Evolutionary conservation across 2,329 filamentous ascomycete genomes (phyloP), one percentile per base, ranked within the genome.

Genomic region (Lachnellula hyalina): DNA sequence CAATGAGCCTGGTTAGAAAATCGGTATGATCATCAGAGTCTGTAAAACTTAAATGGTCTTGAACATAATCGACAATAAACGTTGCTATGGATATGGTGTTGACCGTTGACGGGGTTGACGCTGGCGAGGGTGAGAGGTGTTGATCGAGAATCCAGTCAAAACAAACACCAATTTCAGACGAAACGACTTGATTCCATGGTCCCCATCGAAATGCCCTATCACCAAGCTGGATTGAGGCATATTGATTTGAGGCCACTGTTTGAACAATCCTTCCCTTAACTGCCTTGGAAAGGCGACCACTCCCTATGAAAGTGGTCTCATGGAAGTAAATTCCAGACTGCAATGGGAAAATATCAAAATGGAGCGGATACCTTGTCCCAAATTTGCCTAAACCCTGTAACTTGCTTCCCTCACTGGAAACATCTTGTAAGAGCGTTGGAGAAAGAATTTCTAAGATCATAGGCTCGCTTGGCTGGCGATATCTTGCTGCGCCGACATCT

Each of bases 321-420:
- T 85, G 82, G 51, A 86, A 86, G 67, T 77, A 85, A 0, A 80
- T 74, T 3, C 77, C 77, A 6, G 68, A 63, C 40, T 79, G 76
- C 32, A 86, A 69, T 17, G 83, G 82, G 51, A 84, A 83, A 4
- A 82, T 68, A 46, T 85, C 82, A 58, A 87, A 87, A 63, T 86
- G 77, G 35, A 79, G 75, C 0, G 82, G 80, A 64, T 86, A 86
- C 23, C 76, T 74, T 1, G 80, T 82, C 1, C 83, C 83, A 64
- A 82, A 84, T 0, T 81, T 80, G 0, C 79, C 81, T 7, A 87
- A 70, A 1, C 82, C 81, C 11, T 66, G 61, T n/a, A 86, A 65
- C 57, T 76, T 80, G 44, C 48, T 58, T 5, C 58, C 56, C n/a
- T 60, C 58, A 48, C 61, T 55, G 3, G 63, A 53, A 4, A 51